Conservation (phyloP, 2,329 filamentous ascomycete genomes). For the Juglanconis oblonga region DNA sequence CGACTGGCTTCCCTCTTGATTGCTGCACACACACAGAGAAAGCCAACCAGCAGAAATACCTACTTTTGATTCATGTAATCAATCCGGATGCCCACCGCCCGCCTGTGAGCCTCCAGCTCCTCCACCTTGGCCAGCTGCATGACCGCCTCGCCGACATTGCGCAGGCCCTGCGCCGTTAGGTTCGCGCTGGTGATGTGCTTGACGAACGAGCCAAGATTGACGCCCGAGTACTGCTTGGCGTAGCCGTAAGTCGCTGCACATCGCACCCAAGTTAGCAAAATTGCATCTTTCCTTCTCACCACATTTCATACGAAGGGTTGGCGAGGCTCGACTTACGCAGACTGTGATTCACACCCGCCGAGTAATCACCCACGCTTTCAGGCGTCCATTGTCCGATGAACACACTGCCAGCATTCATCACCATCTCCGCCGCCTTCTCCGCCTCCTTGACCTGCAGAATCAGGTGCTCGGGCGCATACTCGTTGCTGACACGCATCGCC, state of each 20-base stretch:
- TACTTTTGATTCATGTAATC: constrained; percentile 37
- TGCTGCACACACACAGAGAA: background rate
- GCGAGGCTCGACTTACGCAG: constrained; percentile 67
- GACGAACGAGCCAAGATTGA: constrained; percentile 92
- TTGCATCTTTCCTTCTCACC: constrained; percentile 1
- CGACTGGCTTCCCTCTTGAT: too few species aligned
- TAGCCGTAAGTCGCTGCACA: constrained; percentile 87
- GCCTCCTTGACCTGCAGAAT: constrained; percentile 86
- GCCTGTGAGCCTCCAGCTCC: constrained; percentile 87
- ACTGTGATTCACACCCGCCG: constrained; percentile 95
- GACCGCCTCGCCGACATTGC: constrained; percentile 82
- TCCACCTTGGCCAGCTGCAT: constrained; percentile 96
- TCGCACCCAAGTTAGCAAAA: background rate
- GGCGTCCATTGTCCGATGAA: constrained; percentile 97
- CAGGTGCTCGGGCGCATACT: constrained; percentile 93
- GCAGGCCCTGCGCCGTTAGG: constrained; percentile 78
- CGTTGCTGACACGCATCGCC: constrained; percentile 81
- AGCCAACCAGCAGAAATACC: background rate
- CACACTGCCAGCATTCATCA: constrained; percentile 92
- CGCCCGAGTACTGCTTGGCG: constrained; percentile 96
- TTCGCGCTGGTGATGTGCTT: constrained; percentile 98
- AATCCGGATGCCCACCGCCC: constrained; percentile 83
- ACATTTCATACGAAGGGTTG: background rate
- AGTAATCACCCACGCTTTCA: constrained; percentile 97
- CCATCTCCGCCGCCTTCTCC: constrained; percentile 68